Percentiles rank a stretch among this genome's conserved stretches.
phyloP scores from a whole-genome alignment of 768 basidiomycete species.

The Erythrobasidium yunnanense region DNA sequence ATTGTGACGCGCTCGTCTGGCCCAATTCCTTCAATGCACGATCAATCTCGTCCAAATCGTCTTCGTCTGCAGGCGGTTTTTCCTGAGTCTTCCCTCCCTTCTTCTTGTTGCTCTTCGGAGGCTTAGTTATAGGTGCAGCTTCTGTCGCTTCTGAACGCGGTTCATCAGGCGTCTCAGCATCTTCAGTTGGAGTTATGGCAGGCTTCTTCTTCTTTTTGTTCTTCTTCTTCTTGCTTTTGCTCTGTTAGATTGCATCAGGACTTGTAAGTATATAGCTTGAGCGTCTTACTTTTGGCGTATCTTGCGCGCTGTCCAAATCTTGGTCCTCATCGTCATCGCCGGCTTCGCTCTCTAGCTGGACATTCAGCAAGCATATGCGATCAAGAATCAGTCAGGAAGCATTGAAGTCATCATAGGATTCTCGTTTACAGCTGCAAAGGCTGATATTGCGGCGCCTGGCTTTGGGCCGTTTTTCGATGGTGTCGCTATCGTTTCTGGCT shows the following conservation, averaged over 20 bases:
- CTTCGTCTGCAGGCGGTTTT: conserved; percentile 40
- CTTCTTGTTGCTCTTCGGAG: conserved; percentile 46
- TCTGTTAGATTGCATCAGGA: not conserved
- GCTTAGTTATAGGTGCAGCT: not conserved
- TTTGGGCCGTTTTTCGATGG: too few species aligned
- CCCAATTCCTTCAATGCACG: conserved; percentile 67
- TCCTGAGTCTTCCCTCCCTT: conserved; percentile 51
- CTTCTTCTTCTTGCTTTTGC: conserved; percentile 17
- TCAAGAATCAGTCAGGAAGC: not conserved
- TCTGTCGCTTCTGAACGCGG: not conserved
- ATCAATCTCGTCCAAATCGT: conserved; percentile 62
- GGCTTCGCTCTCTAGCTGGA: not conserved
- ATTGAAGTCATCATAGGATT: too few species aligned
- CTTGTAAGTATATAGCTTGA: not conserved
- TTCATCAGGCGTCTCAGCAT: not conserved
- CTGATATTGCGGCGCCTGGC: too few species aligned
- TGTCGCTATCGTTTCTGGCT: too few species aligned
- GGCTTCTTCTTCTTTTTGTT: conserved; percentile 40
- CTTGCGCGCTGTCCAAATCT: not conserved
- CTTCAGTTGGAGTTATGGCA: conserved; percentile 36
- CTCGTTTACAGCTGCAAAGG: too few species aligned
- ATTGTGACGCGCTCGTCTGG: conserved; percentile 10
- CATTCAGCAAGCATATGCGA: not conserved
- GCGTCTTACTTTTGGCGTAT: not conserved
- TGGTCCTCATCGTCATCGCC: conserved; percentile 12